These are phyloP conservation scores for Fusarium sp. DNA, from an alignment of 2,329 filamentous ascomycete genomes.

Conservation along the genomic window DNA sequence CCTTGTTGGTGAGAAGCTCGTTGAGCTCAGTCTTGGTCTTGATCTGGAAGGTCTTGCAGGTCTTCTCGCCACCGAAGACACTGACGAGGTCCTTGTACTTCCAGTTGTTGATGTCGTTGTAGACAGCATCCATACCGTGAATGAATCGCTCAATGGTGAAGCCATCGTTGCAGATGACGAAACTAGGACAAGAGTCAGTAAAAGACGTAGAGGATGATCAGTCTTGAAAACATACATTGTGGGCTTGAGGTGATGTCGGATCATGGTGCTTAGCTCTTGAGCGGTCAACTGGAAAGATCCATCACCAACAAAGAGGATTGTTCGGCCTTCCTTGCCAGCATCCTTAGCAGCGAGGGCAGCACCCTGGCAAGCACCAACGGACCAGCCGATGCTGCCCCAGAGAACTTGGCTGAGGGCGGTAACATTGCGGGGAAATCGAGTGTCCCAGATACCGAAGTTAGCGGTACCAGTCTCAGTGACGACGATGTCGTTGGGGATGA, in stretches of 20 bases:
- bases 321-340: conserved; percentile 66
- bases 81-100: conserved; percentile 74
- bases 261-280: conserved; percentile 87
- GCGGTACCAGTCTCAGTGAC: conserved; percentile 89
- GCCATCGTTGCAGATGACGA: conserved; percentile 87
- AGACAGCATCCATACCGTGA: conserved; percentile 80
- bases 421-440: conserved; percentile 80
- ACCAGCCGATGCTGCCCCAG: conserved; percentile 74
- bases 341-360: conserved; percentile 82
- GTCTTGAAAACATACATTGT: conserved; percentile 72
- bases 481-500: conserved; percentile 78
- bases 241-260: conserved; percentile 76
- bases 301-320: conserved; percentile 89
- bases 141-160: conserved; percentile 92
- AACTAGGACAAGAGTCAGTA: conserved; percentile 57
- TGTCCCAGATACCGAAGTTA: conserved; percentile 90
- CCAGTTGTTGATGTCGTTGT: conserved; percentile 86
- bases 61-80: conserved; percentile 73
- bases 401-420: conserved; percentile 83
- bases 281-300: conserved; percentile 87
- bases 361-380: conserved; percentile 67
- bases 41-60: conserved; percentile 71
- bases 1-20: conserved; percentile 69
- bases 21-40: conserved; percentile 77
- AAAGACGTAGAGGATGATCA: not conserved